These are phyloP conservation scores for Cryphonectria naterciae DNA, from an alignment of 2,329 filamentous ascomycete genomes.

Conservation along the genomic window DNA sequence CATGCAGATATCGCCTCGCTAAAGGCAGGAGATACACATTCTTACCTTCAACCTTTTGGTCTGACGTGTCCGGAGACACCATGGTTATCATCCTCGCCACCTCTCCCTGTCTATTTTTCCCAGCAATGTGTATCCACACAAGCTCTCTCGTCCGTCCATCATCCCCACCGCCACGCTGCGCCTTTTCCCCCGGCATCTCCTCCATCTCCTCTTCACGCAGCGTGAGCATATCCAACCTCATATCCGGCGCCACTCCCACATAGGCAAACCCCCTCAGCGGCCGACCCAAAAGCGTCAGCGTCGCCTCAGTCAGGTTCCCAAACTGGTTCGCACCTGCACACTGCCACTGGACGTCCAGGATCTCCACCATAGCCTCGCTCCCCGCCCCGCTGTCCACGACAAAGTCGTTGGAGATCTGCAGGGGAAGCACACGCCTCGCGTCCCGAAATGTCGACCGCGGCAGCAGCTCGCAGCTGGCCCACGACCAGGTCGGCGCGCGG, in stretches of 20 bases:
- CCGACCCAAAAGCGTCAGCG: not conserved
- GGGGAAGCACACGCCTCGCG: not conserved
- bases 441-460: not conserved
- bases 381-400: not conserved
- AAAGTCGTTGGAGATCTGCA: constrained; percentile 14
- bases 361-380: not conserved
- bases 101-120: not conserved
- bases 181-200: not conserved
- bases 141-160: not conserved
- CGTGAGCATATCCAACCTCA: not conserved
- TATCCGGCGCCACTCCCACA: not conserved
- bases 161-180: not conserved
- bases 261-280: not conserved
- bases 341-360: not conserved
- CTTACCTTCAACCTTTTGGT: constrained; percentile 4
- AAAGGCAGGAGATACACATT: constrained; percentile 9
- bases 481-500: constrained; percentile 18
- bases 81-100: not conserved
- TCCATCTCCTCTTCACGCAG: not conserved
- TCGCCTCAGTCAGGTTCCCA: not conserved
- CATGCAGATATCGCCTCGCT: not conserved
- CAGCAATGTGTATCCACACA: not conserved
- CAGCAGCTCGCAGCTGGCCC: constrained; percentile 18
- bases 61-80: not conserved
- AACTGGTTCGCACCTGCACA: not conserved